Evolutionary conservation across 2,329 filamentous ascomycete species (phyloP).

Genomic region (Talaromyces sp.): DNA sequence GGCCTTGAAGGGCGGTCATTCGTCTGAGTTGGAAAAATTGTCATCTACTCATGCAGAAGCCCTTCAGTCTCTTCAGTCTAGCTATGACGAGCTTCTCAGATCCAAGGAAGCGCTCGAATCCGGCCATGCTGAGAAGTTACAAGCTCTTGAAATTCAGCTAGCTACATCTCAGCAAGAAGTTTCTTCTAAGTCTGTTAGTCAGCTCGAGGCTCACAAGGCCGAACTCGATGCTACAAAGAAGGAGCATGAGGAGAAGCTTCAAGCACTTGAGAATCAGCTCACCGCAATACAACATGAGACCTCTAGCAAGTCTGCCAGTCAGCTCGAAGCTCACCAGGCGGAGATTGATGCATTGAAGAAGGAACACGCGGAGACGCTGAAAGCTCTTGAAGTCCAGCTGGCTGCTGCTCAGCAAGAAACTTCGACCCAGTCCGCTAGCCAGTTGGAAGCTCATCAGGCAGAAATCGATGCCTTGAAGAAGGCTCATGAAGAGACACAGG

Average conservation of each 20-base stretch:
- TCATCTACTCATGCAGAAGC: constrained; percentile 31
- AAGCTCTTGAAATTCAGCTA: constrained; percentile 26
- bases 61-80: constrained; percentile 33
- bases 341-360: constrained; percentile 35
- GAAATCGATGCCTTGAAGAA: constrained; percentile 35
- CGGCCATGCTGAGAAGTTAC: constrained; percentile 31
- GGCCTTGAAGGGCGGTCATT: constrained; percentile 34
- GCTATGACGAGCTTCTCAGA: constrained; percentile 32
- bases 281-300: constrained; percentile 23
- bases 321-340: constrained; percentile 28
- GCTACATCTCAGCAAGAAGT: constrained; percentile 21
- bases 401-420: constrained; percentile 21
- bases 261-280: constrained; percentile 24
- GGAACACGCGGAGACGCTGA: constrained; percentile 31
- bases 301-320: constrained; percentile 29
- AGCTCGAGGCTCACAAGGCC: constrained; percentile 22
- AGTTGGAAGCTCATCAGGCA: constrained; percentile 21
- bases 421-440: background rate
- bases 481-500: constrained; percentile 33
- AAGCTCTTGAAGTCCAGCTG: constrained; percentile 25
- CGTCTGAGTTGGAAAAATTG: constrained; percentile 32
- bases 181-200: background rate
- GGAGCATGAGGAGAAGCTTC: background rate
- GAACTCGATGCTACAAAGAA: constrained; percentile 21
- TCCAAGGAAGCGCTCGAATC: constrained; percentile 30